Evolutionary conservation across 2,329 filamentous ascomycete species (phyloP).

Genomic region (Ophiobolus disseminans): DNA sequence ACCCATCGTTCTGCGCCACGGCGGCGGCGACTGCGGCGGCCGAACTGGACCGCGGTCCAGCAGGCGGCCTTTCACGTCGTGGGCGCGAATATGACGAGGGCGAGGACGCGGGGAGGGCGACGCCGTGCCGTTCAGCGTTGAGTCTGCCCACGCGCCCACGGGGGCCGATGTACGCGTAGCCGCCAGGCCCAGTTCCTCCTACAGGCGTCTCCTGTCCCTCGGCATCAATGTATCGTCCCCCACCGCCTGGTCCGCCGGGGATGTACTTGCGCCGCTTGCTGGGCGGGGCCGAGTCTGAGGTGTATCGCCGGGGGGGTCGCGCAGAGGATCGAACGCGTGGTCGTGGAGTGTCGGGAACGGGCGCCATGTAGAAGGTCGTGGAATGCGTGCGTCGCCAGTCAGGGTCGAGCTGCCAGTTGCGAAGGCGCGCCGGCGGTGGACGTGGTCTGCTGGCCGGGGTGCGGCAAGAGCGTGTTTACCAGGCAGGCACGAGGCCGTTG

Average conservation of each 20-base stretch:
- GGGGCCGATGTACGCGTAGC: conserved; percentile 60
- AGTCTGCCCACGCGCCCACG: conserved; percentile 63
- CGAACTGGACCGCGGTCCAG: conserved; percentile 77
- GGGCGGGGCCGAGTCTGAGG: conserved; percentile 52
- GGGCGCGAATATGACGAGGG: conserved; percentile 52
- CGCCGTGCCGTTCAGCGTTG: conserved; percentile 51
- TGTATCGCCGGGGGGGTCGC: conserved; percentile 41
- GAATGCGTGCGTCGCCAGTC: conserved; percentile 34
- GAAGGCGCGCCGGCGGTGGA: conserved; percentile 38
- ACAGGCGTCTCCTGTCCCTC: conserved; percentile 68
- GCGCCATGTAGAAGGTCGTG: conserved; percentile 40
- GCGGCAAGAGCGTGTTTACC: conserved; percentile 39
- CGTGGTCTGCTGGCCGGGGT: conserved; percentile 28
- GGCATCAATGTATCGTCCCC: conserved; percentile 81
- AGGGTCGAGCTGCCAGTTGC: conserved; percentile 28
- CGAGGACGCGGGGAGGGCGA: conserved; percentile 55
- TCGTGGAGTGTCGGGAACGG: conserved; percentile 45
- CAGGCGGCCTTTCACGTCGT: conserved; percentile 49
- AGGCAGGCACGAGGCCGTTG: conserved; percentile 23
- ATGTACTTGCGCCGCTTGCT: conserved; percentile 68
- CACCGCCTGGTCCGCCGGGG: conserved; percentile 84
- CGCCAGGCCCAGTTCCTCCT: conserved; percentile 56
- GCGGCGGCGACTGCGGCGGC: conserved; percentile 88
- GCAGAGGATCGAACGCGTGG: conserved; percentile 45
- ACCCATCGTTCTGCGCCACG: conserved; percentile 90